A percentile compares a stretch with the other conserved stretches of the same genome.
Conservation (phyloP, 805 yeast species). For the Ogataea nonfermentans region DNA sequence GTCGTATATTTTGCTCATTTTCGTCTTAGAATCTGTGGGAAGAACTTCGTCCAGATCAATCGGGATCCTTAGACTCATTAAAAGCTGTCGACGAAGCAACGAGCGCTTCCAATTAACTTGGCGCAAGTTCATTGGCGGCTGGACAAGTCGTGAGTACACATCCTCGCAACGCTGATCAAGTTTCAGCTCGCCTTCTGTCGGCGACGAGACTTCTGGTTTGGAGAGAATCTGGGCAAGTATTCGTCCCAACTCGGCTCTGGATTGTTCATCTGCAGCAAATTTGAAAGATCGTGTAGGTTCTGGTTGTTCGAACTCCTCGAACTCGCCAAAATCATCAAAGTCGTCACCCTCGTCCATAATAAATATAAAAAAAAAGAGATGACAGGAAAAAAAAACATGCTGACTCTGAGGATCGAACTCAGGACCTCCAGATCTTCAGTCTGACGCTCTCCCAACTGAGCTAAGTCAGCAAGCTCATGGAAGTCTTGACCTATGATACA, state of each 20-base stretch:
- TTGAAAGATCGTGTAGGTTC: not conserved
- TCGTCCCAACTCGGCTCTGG: not conserved
- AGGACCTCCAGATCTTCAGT: constrained; percentile 31
- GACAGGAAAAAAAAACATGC: constrained; percentile 16
- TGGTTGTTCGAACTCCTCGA: constrained; percentile 16
- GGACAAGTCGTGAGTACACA: constrained; percentile 26
- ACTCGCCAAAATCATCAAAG: constrained; percentile 23
- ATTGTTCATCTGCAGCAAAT: not conserved
- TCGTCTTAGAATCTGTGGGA: constrained; percentile 12
- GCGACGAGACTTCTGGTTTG: not conserved
- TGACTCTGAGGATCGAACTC: constrained; percentile 30
- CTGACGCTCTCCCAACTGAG: constrained; percentile 32
- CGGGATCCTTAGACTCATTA: constrained; percentile 69
- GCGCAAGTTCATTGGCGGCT: constrained; percentile 43
- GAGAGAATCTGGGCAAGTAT: not conserved
- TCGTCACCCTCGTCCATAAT: constrained; percentile 13
- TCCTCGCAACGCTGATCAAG: constrained; percentile 26
- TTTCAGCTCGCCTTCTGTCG: constrained; percentile 3
- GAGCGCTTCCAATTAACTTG: constrained; percentile 72
- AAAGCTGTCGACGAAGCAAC: constrained; percentile 59
- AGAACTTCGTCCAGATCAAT: constrained; percentile 61
- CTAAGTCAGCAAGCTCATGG: constrained; percentile 22
- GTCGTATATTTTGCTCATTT: constrained; percentile 13
- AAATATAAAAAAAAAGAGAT: not conserved
- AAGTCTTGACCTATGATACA: not conserved